Base-by-base conservation (phyloP, 1,284 basidiomycete genomes). In the Agaricales sp. region DNA sequence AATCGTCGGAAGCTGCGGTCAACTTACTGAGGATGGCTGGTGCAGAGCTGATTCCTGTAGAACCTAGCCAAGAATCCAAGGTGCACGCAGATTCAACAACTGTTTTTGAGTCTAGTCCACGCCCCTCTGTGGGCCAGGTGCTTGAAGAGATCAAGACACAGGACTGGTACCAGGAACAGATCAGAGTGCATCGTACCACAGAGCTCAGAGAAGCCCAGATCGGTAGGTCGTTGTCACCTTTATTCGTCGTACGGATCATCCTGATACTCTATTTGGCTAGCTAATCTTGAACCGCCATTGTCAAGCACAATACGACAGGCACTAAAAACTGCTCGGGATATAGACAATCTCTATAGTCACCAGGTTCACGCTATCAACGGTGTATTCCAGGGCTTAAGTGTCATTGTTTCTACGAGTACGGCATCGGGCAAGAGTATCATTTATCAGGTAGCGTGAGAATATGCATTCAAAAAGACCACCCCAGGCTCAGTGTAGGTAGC, bases 401-500 rank as follows among this genome's bases (percentile, higher is more conserved):
- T 93, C 20, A 89, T 95, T 45, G 87, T 94, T 16, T 92, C 89
- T 1, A 95, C 92, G 0, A 87, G 84, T 55, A 95, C 92, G 2
- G 91, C 91, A 2, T 92, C 90, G 2, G 92, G 92, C 4, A 95
- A 95, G 65, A 93, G 89, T 61, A 72, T 95, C 18, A 92, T 95
- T 47, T 95, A 91, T 62, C 86, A 90, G 67, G 86, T 83, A 52
- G n/a, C n/a, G n/a, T n/a, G n/a, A n/a, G n/a, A n/a, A n/a, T n/a
- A n/a, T n/a, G n/a, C n/a, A n/a, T n/a, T n/a, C n/a, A n/a, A n/a
- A n/a, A n/a, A n/a, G n/a, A n/a, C n/a, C n/a, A n/a, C n/a, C n/a
- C n/a, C n/a, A n/a, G n/a, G n/a, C n/a, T n/a, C n/a, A n/a, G n/a
- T n/a, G n/a, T n/a, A n/a, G 50, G 16, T 30, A 91, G 82, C 73